Evolutionary conservation across 2,329 filamentous ascomycete genomes (phyloP), one percentile per base, ranked within the genome.

Genomic region (Emydomyces testavorans): DNA sequence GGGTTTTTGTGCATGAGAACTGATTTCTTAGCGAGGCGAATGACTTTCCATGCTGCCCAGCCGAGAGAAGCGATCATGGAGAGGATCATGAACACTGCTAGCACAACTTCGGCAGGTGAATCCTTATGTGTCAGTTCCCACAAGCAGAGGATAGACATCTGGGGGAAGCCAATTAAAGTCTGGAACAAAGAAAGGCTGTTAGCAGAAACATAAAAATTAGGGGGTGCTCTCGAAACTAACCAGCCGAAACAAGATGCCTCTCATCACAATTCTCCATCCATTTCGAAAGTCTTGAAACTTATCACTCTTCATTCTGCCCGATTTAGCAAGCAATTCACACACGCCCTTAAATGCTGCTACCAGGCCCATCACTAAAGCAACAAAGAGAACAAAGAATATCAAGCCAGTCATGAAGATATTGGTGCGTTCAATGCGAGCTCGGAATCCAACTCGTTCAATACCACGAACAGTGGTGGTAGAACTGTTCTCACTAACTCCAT

Each of bases 371-470:
- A 85, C 85, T 53, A 89, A 65, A 52, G 85, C 69, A 57, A 93
- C 80, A 61, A 95, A 86, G 61, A 92, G 72, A 60, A 86, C 78
- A 70, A 94, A 94, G 73, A 94, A 94, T 56, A 82, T 79, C 46
- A 95, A 74, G 39, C 87, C 86, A 1, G 90, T 95, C 71, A 95
- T 75, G 73, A 95, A 95, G 57, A 95, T 78, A 68, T 96, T 95
- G 53, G 88, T 92, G 2, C 79, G 74, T 67, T 96, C 90, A 53
- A 96, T 95, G 50, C 73, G 73, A 31, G 85, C 83, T 54, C 79
- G 77, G 75, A 93, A 95, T 24, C 86, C 88, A 37, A 94, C 88
- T 65, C 90, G 82, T 60, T 93, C 78, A 52, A 95, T 93, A 55
- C 90, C 90, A 50, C 77, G 81, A 29, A 95, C 82, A 48, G 76